Evolutionary conservation across 2,329 filamentous ascomycete species (phyloP).

Genomic region (Byssoonygena ceratinophila): DNA sequence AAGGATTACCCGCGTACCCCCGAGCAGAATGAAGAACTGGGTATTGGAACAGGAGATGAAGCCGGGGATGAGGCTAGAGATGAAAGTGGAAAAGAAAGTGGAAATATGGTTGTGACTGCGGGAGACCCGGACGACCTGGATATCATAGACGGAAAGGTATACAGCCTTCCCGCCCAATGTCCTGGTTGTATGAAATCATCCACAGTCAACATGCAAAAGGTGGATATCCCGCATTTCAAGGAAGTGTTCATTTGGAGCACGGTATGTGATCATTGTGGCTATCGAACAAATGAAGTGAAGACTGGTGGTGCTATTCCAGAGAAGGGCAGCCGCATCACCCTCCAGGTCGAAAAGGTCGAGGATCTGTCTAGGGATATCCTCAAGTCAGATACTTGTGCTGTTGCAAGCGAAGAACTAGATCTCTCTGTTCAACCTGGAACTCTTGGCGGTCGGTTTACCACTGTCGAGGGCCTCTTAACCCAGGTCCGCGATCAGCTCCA

Average conservation of each 20-base stretch:
- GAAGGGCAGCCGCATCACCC: conserved; percentile 70
- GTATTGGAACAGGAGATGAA: conserved; percentile 51
- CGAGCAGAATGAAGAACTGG: conserved; percentile 78
- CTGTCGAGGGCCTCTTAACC: conserved; percentile 83
- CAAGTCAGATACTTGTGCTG: conserved; percentile 83
- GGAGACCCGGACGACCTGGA: conserved; percentile 58
- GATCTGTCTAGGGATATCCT: conserved; percentile 89
- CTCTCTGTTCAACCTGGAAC: conserved; percentile 87
- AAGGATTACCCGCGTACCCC: conserved; percentile 70
- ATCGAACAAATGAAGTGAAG: conserved; percentile 94
- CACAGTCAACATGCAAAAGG: conserved; percentile 95
- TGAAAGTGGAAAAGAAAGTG: conserved; percentile 21
- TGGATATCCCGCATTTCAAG: conserved; percentile 96
- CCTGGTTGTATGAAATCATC: conserved; percentile 81
- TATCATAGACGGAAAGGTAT: conserved; percentile 87
- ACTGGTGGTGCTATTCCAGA: conserved; percentile 87
- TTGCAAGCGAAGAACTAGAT: conserved; percentile 77
- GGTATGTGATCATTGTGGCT: conserved; percentile 81
- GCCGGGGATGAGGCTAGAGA: no score
- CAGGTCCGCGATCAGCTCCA: conserved; percentile 86
- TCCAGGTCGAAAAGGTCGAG: conserved; percentile 56
- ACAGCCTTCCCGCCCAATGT: conserved; percentile 82
- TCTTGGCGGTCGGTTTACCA: conserved; percentile 90
- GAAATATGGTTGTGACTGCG: conserved; percentile 30
- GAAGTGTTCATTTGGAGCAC: conserved; percentile 95